Base-by-base conservation (phyloP, 1,284 basidiomycete genomes). In the Schizopora paradoxa region DNA sequence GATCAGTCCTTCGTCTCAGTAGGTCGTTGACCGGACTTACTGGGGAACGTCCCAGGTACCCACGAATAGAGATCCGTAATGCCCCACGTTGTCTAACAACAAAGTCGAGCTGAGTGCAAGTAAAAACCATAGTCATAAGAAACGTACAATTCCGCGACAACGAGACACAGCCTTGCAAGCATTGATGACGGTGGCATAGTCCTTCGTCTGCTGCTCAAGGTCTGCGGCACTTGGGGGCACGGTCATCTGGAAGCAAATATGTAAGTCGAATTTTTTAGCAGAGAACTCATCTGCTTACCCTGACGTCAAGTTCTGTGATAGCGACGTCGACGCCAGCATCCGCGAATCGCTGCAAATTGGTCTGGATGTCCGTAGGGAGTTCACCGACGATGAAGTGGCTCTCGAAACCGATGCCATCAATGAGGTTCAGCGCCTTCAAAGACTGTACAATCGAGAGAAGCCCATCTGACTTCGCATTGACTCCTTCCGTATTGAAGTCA, bases 261-360 rank as follows among this genome's bases (percentile, higher is more conserved):
- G 14, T 16, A 18, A 3, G 25, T 32, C 27, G 41, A 4, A 6
- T n/a, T 34, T 19, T 18, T 6, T 19, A 6, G 3, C 31, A 21
- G 6, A 29, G 7, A 32, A 35, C 32, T 28, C 0, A 18, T 19
- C 29, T 25, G 6, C 23, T 36, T 16, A 52, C 51, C 38, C 76
- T 68, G 52, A 79, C 73, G 55, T 81, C 77, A 40, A 81, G 66
- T 57, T 79, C 77, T 5, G 77, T 79, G 47, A 79, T 68, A 13
- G 76, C 76, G 14, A 82, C 68, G 51, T 79, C 76, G 32, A 80
- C 61, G 11, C 77, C 78, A 18, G 76, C 67, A 16, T 68, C 68
- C 21, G 67, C 63, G 54, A 80, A 76, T 40, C 68, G 63, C 54
- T 70, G 56, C 25, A 77, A 53, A 51, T 73, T 70, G 26, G 64